Evolutionary conservation across 371 early-diverging fungal species (phyloP).

Genomic region (Mortierella sp.): DNA sequence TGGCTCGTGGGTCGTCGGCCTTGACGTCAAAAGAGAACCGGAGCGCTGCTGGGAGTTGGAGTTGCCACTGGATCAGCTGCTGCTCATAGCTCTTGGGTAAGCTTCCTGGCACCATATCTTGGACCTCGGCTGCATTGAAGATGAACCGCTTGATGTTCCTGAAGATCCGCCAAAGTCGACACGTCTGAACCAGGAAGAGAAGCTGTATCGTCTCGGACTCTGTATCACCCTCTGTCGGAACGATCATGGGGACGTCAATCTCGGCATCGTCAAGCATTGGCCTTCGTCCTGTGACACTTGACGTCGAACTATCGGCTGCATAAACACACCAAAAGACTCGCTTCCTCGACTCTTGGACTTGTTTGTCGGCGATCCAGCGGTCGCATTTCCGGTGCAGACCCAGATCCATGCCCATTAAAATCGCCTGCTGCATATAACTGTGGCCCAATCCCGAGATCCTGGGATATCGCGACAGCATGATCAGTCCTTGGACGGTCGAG

Average conservation of each 20-base stretch:
- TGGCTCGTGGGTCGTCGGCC: slow-evolving; percentile 28
- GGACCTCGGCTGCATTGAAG: slow-evolving; percentile 51
- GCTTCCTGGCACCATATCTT: slow-evolving; percentile 55
- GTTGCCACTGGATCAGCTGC: slow-evolving; percentile 56
- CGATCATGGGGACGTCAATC: slow-evolving; percentile 40
- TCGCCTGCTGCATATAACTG: slow-evolving; percentile 40
- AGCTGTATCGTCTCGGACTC: slow-evolving; percentile 30
- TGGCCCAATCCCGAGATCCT: slow-evolving; percentile 40
- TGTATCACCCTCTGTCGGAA: slow-evolving; percentile 26
- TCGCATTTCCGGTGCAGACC: slow-evolving; percentile 56
- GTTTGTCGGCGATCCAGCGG: slow-evolving; percentile 51
- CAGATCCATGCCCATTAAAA: slow-evolving; percentile 46
- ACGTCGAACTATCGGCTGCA: slow-evolving; percentile 30
- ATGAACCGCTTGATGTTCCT: slow-evolving; percentile 48
- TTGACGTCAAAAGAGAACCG: slow-evolving; percentile 45
- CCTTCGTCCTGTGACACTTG: slow-evolving; percentile 45
- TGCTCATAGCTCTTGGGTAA: slow-evolving; percentile 53
- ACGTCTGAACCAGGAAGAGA: slow-evolving; percentile 45
- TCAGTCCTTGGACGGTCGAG: slow-evolving; percentile 50
- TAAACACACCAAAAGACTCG: slow-evolving; percentile 56
- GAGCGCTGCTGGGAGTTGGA: slow-evolving; percentile 46
- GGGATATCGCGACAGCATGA: slow-evolving; percentile 53
- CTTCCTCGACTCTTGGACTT: slow-evolving; percentile 45
- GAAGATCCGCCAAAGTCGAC: slow-evolving; percentile 51
- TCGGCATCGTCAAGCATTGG: slow-evolving; percentile 47